Evolutionary conservation across 495 filamentous ascomycete species (phyloP).

Genomic region (Xylaria sp.): DNA sequence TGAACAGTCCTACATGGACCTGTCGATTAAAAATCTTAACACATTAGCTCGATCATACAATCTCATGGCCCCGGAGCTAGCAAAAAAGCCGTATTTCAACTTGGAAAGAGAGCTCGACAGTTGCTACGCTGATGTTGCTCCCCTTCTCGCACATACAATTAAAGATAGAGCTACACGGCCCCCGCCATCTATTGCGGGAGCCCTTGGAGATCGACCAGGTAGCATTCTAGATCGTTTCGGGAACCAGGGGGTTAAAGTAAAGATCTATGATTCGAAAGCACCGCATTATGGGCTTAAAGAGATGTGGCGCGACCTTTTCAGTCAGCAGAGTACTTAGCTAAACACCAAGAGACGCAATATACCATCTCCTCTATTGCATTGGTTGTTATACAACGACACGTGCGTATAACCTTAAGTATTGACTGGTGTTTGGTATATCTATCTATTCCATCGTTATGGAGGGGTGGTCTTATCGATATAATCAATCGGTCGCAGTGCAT

Average conservation of each 20-base stretch:
- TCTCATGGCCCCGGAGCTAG: slow-evolving; percentile 87
- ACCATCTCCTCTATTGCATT: not conserved
- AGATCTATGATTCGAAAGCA: slow-evolving; percentile 73
- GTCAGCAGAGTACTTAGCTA: slow-evolving; percentile 14
- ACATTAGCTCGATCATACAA: slow-evolving; percentile 86
- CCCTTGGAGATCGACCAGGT: slow-evolving; percentile 36
- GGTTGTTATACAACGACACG: not conserved
- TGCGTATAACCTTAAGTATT: not conserved
- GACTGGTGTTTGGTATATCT: too few species aligned
- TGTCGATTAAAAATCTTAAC: slow-evolving; percentile 83
- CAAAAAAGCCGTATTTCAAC: slow-evolving; percentile 91
- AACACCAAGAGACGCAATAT: not conserved
- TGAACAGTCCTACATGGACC: slow-evolving; percentile 78
- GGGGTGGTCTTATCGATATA: slow-evolving; percentile 10
- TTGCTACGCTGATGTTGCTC: slow-evolving; percentile 88
- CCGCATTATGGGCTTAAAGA: slow-evolving; percentile 85
- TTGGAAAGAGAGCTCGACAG: slow-evolving; percentile 81
- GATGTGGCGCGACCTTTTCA: slow-evolving; percentile 83
- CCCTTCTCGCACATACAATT: slow-evolving; percentile 73
- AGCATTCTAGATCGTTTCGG: slow-evolving; percentile 52
- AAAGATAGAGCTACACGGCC: slow-evolving; percentile 67
- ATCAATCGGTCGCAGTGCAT: not conserved
- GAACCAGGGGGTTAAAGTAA: slow-evolving; percentile 56
- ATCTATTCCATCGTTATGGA: too few species aligned
- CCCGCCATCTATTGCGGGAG: slow-evolving; percentile 45